Base-by-base conservation (phyloP, 257 asterid species). In the Sherardia arvensis region DNA sequence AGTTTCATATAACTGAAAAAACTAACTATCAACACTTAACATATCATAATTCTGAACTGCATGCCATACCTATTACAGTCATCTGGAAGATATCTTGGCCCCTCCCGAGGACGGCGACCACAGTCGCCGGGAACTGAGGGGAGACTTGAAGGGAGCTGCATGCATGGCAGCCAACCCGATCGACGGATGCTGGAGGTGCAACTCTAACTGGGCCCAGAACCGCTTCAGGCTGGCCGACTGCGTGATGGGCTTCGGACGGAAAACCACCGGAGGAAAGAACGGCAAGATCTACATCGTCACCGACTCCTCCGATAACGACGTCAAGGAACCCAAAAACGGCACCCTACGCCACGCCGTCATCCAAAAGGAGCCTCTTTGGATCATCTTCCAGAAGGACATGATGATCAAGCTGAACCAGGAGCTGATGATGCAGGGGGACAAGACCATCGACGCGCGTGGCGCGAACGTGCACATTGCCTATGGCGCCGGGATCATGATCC, bases 371-470 rank as follows among this genome's bases (percentile, higher is more conserved):
- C 94, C 96, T 1, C 34, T 88, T 33, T 91, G 98, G 98, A 88
- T 91, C 78, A 76, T 77, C 53, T 91, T 91, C 77, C 62, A 64
- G 3, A 59, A 68, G 0, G 47, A 58, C 71, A 91, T 91, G 96
- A 21, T 30, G 33, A 91, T 91, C 54, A 75, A 78, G 40, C 86
- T 91, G 2, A 14, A 53, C 0, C 87, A 86, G 34, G 98, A 91
- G 62, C 58, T 88, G 57, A 78, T 91, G 36, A 51, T 91, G 74
- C 43, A 62, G 38, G 28, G 95, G 20, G 80, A 91, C 72, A 91
- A 88, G 81, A 91, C 98, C 29, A 91, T 91, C 48, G 98, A 91
- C 25, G 98, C 62, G 0, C 94, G 98, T 0, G 98, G 98, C 2
- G 87, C 57, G 3, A 32, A 2, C 3, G 84, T 91, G 29, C 83